These are phyloP conservation scores for Canavalia ensiformis DNA, from an alignment of 306 rosid species.

Conservation along the genomic window DNA sequence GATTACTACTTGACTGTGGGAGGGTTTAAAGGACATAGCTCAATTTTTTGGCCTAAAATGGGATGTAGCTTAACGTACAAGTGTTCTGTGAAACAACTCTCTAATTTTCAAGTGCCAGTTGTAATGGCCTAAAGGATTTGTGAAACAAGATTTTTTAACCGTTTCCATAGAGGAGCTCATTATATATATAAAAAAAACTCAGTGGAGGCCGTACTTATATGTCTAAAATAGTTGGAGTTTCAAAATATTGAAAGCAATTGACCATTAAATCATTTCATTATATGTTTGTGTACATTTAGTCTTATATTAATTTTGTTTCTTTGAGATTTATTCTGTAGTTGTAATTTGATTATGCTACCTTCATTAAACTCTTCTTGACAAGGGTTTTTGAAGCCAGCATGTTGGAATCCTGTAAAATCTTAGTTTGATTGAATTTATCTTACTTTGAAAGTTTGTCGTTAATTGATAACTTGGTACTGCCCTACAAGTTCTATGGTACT, in stretches of 20 bases:
- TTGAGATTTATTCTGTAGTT: constrained; percentile 19
- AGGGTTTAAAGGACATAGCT: constrained; percentile 1
- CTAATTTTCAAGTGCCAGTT: not conserved
- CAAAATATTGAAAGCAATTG: constrained; percentile 16
- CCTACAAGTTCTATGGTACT: constrained; percentile 18
- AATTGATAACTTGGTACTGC: constrained; percentile 19
- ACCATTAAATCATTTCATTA: not conserved
- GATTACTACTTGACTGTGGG: not conserved
- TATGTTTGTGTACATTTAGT: not conserved
- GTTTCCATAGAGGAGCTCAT: not conserved
- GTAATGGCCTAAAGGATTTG: constrained; percentile 4
- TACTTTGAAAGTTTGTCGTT: not conserved
- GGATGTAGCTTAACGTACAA: not conserved
- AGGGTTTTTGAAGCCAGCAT: not conserved
- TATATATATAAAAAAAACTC: not conserved
- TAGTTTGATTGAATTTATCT: not conserved
- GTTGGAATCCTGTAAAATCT: constrained; percentile 21
- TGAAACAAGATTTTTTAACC: constrained; percentile 16
- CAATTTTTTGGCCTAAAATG: constrained; percentile 13
- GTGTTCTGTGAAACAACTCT: constrained; percentile 9
- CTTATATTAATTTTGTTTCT: not conserved
- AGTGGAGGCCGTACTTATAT: not conserved
- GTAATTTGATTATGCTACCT: constrained; percentile 2
- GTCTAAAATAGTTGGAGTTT: not conserved
- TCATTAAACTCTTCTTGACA: constrained; percentile 15